Conservation (phyloP, 805 yeast species). For the Yarrowia divulgata region DNA sequence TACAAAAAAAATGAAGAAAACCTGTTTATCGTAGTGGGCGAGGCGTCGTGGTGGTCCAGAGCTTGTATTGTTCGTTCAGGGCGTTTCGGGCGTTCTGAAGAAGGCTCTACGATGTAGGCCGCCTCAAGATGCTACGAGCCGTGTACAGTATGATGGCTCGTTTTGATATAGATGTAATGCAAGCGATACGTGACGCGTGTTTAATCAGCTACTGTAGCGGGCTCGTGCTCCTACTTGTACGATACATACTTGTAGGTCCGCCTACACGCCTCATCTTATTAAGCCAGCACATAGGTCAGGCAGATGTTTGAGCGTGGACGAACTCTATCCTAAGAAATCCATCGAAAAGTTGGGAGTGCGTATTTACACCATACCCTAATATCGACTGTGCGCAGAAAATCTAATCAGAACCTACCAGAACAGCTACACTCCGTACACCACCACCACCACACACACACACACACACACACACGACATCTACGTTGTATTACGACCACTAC, state of each 20-base stretch:
- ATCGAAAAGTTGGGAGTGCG: conserved; percentile 24
- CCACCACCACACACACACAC: neutral
- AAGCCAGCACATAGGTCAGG: conserved; percentile 32
- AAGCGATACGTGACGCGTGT: neutral
- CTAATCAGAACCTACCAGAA: conserved; percentile 37
- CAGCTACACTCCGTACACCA: neutral
- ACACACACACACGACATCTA: conserved; percentile 10
- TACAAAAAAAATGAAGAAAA: conserved; percentile 1
- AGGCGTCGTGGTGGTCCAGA: neutral
- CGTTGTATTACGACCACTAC: conserved; percentile 12
- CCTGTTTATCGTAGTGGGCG: neutral
- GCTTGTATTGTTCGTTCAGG: too few relatives aligned
- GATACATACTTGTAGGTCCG: too few relatives aligned
- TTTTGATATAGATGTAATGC: neutral
- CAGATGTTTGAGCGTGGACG: conserved; percentile 9
- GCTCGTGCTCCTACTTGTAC: neutral
- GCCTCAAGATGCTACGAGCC: neutral
- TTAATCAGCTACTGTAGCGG: neutral
- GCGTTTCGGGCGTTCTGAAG: too few relatives aligned
- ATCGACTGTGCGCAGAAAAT: conserved; percentile 9
- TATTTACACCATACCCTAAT: conserved; percentile 11
- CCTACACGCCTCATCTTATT: conserved; percentile 3
- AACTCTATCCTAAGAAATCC: conserved; percentile 35
- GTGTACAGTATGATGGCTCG: neutral
- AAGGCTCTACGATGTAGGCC: too few relatives aligned